Conservation (phyloP, 75 land plant species). For the Ceratopteris richardii region DNA sequence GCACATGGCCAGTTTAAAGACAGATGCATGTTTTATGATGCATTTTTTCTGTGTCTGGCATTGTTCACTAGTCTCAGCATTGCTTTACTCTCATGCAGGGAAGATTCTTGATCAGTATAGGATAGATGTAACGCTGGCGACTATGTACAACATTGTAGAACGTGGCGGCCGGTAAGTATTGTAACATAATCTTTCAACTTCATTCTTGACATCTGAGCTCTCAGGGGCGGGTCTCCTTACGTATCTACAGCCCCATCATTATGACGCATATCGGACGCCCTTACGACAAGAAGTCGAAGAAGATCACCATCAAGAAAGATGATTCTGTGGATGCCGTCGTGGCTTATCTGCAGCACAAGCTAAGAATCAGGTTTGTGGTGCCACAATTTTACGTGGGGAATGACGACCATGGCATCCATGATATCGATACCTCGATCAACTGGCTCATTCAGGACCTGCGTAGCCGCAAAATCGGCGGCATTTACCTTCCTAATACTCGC, state of each 20-base stretch:
- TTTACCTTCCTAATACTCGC: slow-evolving; percentile 42
- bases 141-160: slow-evolving; percentile 52
- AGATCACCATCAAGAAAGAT: slow-evolving; percentile 23
- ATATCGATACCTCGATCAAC: slow-evolving; percentile 46
- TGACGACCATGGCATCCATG: slow-evolving; percentile 21
- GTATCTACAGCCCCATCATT: slow-evolving; percentile 49
- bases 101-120: slow-evolving; percentile 41
- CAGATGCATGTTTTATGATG: too few species aligned
- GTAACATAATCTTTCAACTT: neutral
- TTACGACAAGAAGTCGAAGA: slow-evolving; percentile 37
- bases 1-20: too few species aligned
- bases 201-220: slow-evolving; percentile 9
- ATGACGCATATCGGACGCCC: slow-evolving; percentile 48
- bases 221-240: too few species aligned
- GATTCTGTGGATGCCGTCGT: slow-evolving; percentile 45
- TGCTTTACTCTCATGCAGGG: too few species aligned
- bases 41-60: too few species aligned
- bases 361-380: slow-evolving; percentile 41
- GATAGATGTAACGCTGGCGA: slow-evolving; percentile 44
- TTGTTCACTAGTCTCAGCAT: too few species aligned
- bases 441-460: slow-evolving; percentile 46
- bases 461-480: slow-evolving; percentile 40
- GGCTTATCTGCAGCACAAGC: slow-evolving; percentile 40
- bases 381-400: slow-evolving; percentile 25
- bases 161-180: slow-evolving; percentile 39